A percentile compares a stretch with the other conserved stretches of the same genome.
Conservation (phyloP, 805 yeast species). For the Kodamaea neixiangensis region DNA sequence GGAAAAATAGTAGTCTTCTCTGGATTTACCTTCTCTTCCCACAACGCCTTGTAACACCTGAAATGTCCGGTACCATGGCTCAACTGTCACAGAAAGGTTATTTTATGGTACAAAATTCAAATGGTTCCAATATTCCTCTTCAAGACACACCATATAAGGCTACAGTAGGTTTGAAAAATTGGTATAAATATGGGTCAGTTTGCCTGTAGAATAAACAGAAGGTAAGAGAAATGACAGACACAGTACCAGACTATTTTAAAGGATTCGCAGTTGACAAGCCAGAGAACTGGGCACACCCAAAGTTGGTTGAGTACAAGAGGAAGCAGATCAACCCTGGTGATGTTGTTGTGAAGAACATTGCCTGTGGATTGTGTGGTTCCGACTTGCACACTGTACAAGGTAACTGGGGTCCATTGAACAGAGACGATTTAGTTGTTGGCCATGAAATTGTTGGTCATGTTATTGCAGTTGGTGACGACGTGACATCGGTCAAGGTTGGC, state of each 20-base stretch:
- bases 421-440: constrained; percentile 49
- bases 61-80: too few species aligned
- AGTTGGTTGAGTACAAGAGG: constrained; percentile 27
- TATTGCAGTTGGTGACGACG: constrained; percentile 57
- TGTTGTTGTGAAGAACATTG: constrained; percentile 57
- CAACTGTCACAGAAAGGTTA: too few species aligned
- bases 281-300: constrained; percentile 35
- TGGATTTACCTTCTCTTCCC: too few species aligned
- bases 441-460: constrained; percentile 69
- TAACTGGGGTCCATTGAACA: constrained; percentile 48
- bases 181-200: too few species aligned
- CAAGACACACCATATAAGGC: too few species aligned
- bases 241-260: constrained; percentile 29
- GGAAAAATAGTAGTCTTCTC: too few species aligned
- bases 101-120: too few species aligned
- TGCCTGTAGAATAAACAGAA: too few species aligned
- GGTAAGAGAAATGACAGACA: too few species aligned
- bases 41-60: too few species aligned
- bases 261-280: constrained; percentile 36
- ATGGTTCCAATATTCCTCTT: too few species aligned
- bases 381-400: constrained; percentile 55
- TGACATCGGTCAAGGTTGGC: constrained; percentile 56
- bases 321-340: constrained; percentile 38
- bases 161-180: too few species aligned
- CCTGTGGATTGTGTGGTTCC: constrained; percentile 65